Base-by-base conservation (phyloP, 2,329 filamentous ascomycete species). In the Cladophialophora bantiana region DNA sequence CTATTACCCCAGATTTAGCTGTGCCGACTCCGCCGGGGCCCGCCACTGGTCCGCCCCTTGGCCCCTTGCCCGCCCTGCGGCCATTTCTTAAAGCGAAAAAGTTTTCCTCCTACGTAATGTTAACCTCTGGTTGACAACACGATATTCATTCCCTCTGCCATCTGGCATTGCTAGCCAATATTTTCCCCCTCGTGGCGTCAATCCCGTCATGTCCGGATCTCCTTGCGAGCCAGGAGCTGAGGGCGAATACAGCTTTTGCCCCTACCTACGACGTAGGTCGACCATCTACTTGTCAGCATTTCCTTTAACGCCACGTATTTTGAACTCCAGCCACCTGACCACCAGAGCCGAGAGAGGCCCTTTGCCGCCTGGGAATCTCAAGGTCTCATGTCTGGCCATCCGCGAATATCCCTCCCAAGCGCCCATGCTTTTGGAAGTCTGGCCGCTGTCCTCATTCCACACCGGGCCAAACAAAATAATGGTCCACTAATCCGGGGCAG, bases 31-130 rank as follows among this genome's bases (percentile, higher is more conserved):
- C 59, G 32, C 57, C 31, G 38, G 38, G 12, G 53, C 53, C 52
- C 56, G 26, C 26, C 26, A 26, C 26, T 26, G 26, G 26, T 26
- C 26, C 26, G 26, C 26, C 26, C 26, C 26, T 26, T 26, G 26
- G 26, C 26, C 26, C 26, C 26, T 26, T 26, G 26, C 26, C 26
- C 26, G 26, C 26, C 1, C 52, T 67, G 48, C 61, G 61, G 52
- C 58, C 52, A 64, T 66, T 64, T 55, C 34, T 57, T n/a, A 18
- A 36, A 15, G 20, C 59, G 31, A 64, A 35, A 48, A 35, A 15
- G 15, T 20, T n/a, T 57, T 61, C 65, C 48, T 50, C 55, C 62
- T 69, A 69, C 67, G 67, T 69, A 69, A 69, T 69, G 38, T 52
- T 50, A 61, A 40, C 48, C 56, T 64, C 40, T 32, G 57, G 36